A percentile compares a stretch with the other conserved stretches of the same genome.
These are phyloP conservation scores for Pseudogymnoascus sp. DNA, from an alignment of 2,329 filamentous ascomycete species.

Conservation along the genomic window DNA sequence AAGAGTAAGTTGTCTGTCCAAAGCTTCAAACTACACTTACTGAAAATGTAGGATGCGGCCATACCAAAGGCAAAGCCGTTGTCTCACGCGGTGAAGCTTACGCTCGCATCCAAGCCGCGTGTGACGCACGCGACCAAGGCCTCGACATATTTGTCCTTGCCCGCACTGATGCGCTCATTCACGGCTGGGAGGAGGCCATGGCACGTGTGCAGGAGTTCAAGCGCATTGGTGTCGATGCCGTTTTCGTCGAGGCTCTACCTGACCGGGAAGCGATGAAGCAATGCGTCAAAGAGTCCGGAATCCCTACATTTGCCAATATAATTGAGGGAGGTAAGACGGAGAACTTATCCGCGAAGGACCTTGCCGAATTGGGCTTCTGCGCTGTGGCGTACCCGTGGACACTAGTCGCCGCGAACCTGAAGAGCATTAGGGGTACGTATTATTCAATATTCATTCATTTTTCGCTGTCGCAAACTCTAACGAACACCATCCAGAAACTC, in stretches of 20 bases:
- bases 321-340: slow-evolving; percentile 39
- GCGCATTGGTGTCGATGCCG: slow-evolving; percentile 39
- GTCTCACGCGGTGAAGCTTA: slow-evolving; percentile 41
- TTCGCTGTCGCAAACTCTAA: slow-evolving; percentile 39
- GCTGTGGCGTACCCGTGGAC: slow-evolving; percentile 38
- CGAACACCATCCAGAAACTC: slow-evolving; percentile 33
- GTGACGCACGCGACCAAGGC: slow-evolving; percentile 40
- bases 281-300: slow-evolving; percentile 33
- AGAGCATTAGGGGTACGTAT: slow-evolving; percentile 26
- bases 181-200: slow-evolving; percentile 41
- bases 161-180: slow-evolving; percentile 39
- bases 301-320: slow-evolving; percentile 40
- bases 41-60: slow-evolving; percentile 34
- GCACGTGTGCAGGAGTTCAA: slow-evolving; percentile 37
- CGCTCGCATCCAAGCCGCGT: slow-evolving; percentile 41
- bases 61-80: slow-evolving; percentile 42
- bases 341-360: slow-evolving; percentile 36
- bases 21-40: not conserved
- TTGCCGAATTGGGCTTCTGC: slow-evolving; percentile 33
- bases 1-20: slow-evolving; percentile 34
- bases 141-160: slow-evolving; percentile 42
- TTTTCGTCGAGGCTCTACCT: slow-evolving; percentile 42
- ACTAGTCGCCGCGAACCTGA: slow-evolving; percentile 36
- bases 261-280: slow-evolving; percentile 38
- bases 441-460: not conserved